Percentiles rank a stretch among this genome's conserved stretches.
These are phyloP conservation scores for Emergomyces africanus DNA, from an alignment of 2,329 filamentous ascomycete genomes.

Conservation along the genomic window DNA sequence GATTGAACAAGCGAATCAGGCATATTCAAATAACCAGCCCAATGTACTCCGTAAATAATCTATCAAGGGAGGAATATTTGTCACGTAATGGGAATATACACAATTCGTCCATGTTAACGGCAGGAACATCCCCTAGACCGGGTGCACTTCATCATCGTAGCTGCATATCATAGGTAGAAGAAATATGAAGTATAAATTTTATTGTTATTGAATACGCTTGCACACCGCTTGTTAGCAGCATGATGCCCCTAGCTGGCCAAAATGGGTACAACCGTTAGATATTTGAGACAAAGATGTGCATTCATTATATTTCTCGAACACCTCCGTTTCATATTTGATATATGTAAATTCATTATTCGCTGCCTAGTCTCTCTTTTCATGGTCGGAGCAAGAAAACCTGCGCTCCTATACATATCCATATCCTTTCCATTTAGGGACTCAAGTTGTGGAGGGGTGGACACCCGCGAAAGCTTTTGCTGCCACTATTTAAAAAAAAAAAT, in stretches of 20 bases:
- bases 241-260: neutral
- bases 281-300: neutral
- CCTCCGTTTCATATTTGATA: neutral
- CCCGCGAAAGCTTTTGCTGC: neutral
- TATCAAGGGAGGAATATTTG: neutral
- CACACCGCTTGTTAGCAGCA: neutral
- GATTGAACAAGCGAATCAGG: neutral
- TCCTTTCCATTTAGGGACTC: neutral
- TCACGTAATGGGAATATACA: neutral
- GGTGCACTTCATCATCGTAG: neutral
- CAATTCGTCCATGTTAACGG: neutral
- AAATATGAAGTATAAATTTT: neutral
- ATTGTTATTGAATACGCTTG: neutral
- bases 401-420: neutral
- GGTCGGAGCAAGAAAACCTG: neutral
- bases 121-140: neutral
- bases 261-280: neutral
- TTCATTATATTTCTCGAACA: neutral
- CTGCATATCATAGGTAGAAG: neutral
- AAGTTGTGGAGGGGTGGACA: neutral
- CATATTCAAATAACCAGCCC: neutral
- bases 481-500: too few species aligned
- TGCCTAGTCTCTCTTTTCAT: neutral
- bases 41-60: neutral
- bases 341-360: neutral